phyloP scores from a whole-genome alignment of 2,329 filamentous ascomycete genomes.

The Talaromyces pinophilus region DNA sequence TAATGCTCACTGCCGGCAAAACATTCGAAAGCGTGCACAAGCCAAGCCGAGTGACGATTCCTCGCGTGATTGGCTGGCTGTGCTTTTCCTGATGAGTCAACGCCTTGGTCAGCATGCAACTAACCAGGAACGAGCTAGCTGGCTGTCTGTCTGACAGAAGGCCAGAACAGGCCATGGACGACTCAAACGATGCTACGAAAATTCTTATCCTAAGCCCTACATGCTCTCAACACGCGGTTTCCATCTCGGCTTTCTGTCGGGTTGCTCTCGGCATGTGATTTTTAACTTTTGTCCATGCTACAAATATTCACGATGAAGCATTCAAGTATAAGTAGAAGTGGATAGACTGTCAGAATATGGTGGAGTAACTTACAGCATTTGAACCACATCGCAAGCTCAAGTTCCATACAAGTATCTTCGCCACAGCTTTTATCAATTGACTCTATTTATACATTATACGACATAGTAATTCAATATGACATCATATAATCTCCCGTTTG shows the following conservation, averaged over 20 bases:
- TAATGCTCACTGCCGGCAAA: background rate
- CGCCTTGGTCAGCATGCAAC: background rate
- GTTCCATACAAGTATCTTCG: background rate
- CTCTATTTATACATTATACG: background rate
- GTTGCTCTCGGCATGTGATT: background rate
- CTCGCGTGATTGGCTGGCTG: background rate
- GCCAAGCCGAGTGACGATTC: background rate
- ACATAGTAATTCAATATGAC: background rate
- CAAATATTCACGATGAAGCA: background rate
- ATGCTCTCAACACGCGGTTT: background rate
- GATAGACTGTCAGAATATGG: background rate
- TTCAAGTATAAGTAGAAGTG: conserved; percentile 4
- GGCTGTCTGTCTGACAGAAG: background rate
- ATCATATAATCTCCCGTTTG: background rate
- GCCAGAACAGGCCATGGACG: background rate
- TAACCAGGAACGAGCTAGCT: background rate
- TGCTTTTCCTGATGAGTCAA: background rate
- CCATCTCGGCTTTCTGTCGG: conserved; percentile 8
- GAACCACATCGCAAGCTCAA: background rate
- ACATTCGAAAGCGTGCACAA: background rate
- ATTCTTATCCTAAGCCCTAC: background rate
- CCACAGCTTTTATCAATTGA: background rate
- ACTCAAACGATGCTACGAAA: background rate
- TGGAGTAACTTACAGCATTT: background rate
- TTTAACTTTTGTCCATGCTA: background rate